phyloP scores from a whole-genome alignment of 1,284 basidiomycete species.

The Cryptococcus jaspeensis region DNA sequence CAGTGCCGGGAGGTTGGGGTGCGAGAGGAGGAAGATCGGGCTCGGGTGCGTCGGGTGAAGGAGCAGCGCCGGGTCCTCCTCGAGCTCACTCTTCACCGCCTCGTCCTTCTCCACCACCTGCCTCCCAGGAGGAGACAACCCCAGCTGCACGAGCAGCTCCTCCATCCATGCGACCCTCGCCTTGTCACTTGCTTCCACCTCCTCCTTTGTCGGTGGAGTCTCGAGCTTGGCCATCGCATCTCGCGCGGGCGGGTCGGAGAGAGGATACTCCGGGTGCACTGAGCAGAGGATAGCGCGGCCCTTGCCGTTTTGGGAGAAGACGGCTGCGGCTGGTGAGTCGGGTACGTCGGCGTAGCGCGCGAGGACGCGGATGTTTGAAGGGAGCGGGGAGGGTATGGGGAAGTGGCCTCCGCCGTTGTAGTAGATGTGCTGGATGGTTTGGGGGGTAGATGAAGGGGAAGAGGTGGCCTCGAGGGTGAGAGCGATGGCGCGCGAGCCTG shows the following conservation, averaged over 20 bases:
- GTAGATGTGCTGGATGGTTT: constrained; percentile 51
- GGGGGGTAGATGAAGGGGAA: constrained; percentile 15
- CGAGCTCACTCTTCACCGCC: constrained; percentile 11
- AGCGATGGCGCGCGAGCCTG: constrained; percentile 50
- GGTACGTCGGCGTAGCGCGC: constrained; percentile 49
- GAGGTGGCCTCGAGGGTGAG: constrained; percentile 38
- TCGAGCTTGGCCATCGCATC: constrained; percentile 46
- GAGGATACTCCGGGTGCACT: constrained; percentile 64
- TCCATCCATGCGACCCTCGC: constrained; percentile 47
- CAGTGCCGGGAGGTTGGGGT: constrained; percentile 38
- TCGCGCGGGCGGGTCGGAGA: constrained; percentile 54
- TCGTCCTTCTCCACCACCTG: constrained; percentile 2
- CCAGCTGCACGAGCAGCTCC: constrained; percentile 38
- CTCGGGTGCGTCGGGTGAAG: constrained; percentile 49
- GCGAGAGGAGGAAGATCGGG: constrained; percentile 46
- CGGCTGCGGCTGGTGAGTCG: constrained; percentile 54
- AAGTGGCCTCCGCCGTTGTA: constrained; percentile 61
- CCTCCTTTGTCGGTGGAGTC: constrained; percentile 27
- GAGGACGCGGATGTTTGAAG: constrained; percentile 45
- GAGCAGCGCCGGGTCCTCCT: constrained; percentile 40
- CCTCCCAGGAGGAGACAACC: constrained; percentile 26
- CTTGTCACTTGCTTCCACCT: constrained; percentile 37
- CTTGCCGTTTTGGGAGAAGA: constrained; percentile 57
- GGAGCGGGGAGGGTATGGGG: constrained; percentile 41
- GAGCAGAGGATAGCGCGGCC: constrained; percentile 65